Evolutionary conservation across 2,329 filamentous ascomycete species (phyloP).

Genomic region (Epichloe typhina): DNA sequence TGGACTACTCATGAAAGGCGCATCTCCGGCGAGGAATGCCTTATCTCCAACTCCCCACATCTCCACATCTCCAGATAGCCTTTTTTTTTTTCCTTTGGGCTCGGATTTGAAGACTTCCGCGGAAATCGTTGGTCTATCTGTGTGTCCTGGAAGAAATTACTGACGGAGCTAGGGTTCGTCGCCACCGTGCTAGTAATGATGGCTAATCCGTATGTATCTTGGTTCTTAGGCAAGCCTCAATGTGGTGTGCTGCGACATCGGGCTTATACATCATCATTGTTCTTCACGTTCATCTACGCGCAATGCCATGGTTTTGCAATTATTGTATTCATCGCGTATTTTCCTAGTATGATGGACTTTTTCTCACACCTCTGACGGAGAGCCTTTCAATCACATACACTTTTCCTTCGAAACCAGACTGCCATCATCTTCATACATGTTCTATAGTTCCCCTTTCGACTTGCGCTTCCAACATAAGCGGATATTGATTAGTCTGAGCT

Average conservation of each 20-base stretch:
- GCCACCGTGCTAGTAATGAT: not conserved
- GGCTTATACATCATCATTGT: not conserved
- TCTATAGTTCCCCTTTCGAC: not conserved
- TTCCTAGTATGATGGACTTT: not conserved
- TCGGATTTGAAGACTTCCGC: slow-evolving; percentile 3
- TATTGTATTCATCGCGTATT: not conserved
- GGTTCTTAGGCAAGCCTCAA: not conserved
- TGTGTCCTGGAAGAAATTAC: not conserved
- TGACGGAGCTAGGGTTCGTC: not conserved
- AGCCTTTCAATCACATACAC: too few species aligned
- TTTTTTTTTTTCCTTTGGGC: not conserved
- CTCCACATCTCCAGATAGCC: slow-evolving; percentile 1
- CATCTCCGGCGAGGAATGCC: not conserved
- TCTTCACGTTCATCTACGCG: not conserved
- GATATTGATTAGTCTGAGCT: not conserved
- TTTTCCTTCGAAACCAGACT: too few species aligned
- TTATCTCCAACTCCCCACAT: not conserved
- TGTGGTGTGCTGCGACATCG: not conserved
- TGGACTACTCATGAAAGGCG: not conserved
- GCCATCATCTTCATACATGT: not conserved
- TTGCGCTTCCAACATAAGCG: not conserved
- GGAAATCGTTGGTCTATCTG: not conserved
- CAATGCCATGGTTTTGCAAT: too few species aligned
- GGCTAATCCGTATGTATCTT: not conserved
- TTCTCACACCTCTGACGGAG: too few species aligned